Evolutionary conservation across 2,329 filamentous ascomycete genomes (phyloP).

Genomic region (Alternaria gansuensis): DNA sequence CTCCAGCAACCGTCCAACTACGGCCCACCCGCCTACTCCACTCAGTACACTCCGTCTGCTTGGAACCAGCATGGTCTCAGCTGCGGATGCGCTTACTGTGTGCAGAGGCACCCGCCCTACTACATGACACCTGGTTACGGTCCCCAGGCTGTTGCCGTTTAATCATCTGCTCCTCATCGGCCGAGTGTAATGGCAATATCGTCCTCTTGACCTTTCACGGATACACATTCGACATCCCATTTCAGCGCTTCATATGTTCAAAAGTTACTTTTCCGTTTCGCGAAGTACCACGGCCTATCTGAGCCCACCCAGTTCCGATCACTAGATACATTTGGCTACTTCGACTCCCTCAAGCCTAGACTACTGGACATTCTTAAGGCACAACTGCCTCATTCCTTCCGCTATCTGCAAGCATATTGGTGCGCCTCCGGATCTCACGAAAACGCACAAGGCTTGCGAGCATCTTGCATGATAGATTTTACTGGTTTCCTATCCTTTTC

Average conservation of each 20-base stretch:
- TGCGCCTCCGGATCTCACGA: constrained; percentile 49
- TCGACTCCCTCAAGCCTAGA: constrained; percentile 31
- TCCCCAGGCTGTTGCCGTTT: constrained; percentile 51
- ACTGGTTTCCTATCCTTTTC: constrained; percentile 27
- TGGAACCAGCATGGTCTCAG: constrained; percentile 52
- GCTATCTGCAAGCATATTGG: constrained; percentile 51
- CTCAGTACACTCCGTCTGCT: constrained; percentile 48
- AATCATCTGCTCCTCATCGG: constrained; percentile 14
- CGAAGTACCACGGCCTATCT: constrained; percentile 23
- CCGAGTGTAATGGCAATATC: constrained; percentile 7
- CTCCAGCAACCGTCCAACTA: constrained; percentile 54
- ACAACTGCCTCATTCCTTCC: constrained; percentile 40
- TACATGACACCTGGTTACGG: constrained; percentile 53
- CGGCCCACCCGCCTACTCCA: constrained; percentile 44
- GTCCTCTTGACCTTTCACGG: constrained; percentile 25
- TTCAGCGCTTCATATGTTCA: constrained; percentile 48
- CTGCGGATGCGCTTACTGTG: constrained; percentile 52
- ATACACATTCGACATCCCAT: constrained; percentile 41
- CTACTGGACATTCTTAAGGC: constrained; percentile 31
- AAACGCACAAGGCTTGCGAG: constrained; percentile 48
- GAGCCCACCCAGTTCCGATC: constrained; percentile 26
- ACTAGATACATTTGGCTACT: constrained; percentile 34
- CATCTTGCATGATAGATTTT: constrained; percentile 54
- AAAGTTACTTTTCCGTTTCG: constrained; percentile 42
- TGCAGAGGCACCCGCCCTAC: constrained; percentile 51